Evolutionary conservation across 2,329 filamentous ascomycete genomes (phyloP).

Genomic region (Stromatinia cepivora): DNA sequence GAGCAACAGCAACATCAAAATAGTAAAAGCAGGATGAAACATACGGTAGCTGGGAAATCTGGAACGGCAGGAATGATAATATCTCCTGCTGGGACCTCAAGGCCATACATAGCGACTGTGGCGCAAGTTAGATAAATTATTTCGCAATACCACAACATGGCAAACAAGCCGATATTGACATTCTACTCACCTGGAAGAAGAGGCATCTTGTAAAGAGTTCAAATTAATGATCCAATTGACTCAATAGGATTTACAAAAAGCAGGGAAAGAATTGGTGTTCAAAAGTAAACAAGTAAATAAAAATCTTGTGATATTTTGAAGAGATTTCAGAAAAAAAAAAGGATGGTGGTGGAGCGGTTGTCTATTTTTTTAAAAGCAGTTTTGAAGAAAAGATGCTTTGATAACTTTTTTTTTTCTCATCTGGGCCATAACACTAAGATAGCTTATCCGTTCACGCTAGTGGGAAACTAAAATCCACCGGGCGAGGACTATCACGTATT

Average conservation of each 20-base stretch:
- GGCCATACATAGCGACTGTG: slow-evolving; percentile 80
- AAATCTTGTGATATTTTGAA: slow-evolving; percentile 3
- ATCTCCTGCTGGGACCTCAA: slow-evolving; percentile 84
- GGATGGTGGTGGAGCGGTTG: slow-evolving; percentile 28
- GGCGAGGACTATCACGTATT: background rate
- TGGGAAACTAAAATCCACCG: background rate
- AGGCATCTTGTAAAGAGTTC: slow-evolving; percentile 50
- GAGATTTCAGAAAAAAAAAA: slow-evolving; percentile 21
- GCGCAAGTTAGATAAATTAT: slow-evolving; percentile 41
- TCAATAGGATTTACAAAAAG: slow-evolving; percentile 1
- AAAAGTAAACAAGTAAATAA: slow-evolving; percentile 12
- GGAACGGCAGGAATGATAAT: slow-evolving; percentile 76
- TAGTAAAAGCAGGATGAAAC: slow-evolving; percentile 42
- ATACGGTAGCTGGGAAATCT: slow-evolving; percentile 81
- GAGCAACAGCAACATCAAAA: background rate
- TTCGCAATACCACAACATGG: slow-evolving; percentile 12
- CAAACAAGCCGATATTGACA: background rate
- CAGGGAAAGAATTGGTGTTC: background rate
- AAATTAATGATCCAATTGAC: slow-evolving; percentile 21
- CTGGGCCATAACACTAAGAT: slow-evolving; percentile 31
- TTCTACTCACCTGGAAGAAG: slow-evolving; percentile 47
- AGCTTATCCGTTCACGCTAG: slow-evolving; percentile 30
- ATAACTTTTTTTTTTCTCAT: slow-evolving; percentile 34
- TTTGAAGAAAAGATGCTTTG: slow-evolving; percentile 28
- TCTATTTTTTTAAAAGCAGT: slow-evolving; percentile 24